These are phyloP conservation scores for Spinacia oleracea DNA, from an alignment of 179 eudicot species.

Conservation along the genomic window DNA sequence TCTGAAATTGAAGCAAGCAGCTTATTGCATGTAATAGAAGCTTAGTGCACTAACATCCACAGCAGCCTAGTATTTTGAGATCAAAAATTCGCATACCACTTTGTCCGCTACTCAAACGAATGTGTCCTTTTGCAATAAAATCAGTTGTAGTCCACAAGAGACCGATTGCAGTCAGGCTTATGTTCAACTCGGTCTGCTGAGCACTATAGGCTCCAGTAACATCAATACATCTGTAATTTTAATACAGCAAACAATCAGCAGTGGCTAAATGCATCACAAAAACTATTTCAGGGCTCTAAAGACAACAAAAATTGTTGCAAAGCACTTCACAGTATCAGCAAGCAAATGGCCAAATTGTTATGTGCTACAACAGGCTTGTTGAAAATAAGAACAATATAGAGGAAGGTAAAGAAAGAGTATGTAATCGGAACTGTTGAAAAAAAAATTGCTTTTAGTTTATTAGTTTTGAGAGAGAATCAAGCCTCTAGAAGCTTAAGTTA, in stretches of 20 bases:
- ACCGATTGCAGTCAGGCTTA: conserved; percentile 94
- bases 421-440: background rate
- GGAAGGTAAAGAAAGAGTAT: too few species aligned
- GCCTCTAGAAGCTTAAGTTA: background rate
- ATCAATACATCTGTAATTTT: conserved; percentile 71
- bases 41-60: background rate
- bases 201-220: conserved; percentile 94
- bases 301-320: background rate
- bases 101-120: conserved; percentile 40
- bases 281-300: background rate
- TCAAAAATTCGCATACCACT: conserved; percentile 27
- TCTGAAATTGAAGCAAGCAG: conserved; percentile 27
- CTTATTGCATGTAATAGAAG: conserved; percentile 26
- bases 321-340: background rate
- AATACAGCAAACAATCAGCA: conserved; percentile 15
- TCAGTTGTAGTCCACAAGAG: conserved; percentile 97
- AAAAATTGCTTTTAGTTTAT: too few species aligned
- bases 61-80: background rate
- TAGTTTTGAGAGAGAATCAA: background rate
- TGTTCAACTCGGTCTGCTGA: conserved; percentile 92
- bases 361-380: background rate
- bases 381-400: too few species aligned
- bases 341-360: background rate
- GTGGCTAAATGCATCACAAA: background rate
- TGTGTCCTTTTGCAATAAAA: conserved; percentile 81